Percentiles rank a stretch among this genome's conserved stretches.
Evolutionary conservation across 371 early-diverging fungal genomes (phyloP).

Genomic region (Globomyces sp.): DNA sequence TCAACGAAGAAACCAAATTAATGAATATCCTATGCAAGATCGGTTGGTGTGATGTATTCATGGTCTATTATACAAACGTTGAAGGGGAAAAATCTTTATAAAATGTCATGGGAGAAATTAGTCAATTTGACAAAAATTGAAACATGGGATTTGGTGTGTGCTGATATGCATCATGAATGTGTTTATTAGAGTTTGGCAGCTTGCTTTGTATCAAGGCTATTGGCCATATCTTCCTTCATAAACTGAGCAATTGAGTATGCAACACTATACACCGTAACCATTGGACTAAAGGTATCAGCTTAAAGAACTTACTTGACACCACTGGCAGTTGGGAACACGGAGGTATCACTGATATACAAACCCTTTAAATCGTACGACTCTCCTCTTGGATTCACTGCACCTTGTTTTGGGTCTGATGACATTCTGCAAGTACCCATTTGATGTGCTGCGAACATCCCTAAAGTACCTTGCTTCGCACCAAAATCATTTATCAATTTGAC

Average conservation of each 20-base stretch:
- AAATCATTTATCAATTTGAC: constrained; percentile 27
- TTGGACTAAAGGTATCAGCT: constrained; percentile 44
- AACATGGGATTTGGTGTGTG: no score
- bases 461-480: constrained; percentile 9
- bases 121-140: no score
- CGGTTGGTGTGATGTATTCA: no score
- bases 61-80: no score
- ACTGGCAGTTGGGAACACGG: constrained; percentile 66
- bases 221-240: constrained; percentile 30
- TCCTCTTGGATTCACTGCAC: constrained; percentile 68
- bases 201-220: no score
- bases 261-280: constrained; percentile 61
- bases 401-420: constrained; percentile 55
- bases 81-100: no score
- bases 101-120: no score
- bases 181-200: no score
- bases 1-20: no score
- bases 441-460: constrained; percentile 30
- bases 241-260: constrained; percentile 44
- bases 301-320: constrained; percentile 57
- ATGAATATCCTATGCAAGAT: no score
- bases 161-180: no score
- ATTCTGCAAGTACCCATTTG: constrained; percentile 58
- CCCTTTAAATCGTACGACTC: constrained; percentile 73
- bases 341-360: constrained; percentile 72